Conservation (phyloP, 225 moss, liverwort and hornwort species). For the Marchantia paleacea region DNA sequence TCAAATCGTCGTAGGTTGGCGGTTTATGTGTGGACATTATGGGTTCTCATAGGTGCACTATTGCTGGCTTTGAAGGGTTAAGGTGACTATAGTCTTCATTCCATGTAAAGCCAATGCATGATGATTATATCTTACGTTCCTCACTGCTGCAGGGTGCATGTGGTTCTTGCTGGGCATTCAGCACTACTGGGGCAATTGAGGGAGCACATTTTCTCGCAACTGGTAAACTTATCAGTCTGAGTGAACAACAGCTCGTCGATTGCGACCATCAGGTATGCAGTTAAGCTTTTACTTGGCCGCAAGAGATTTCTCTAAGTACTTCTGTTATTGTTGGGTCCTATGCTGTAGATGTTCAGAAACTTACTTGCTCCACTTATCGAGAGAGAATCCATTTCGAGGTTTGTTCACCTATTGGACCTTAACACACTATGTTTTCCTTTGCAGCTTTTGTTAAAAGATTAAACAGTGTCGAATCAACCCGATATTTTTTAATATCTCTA, state of each 20-base stretch:
- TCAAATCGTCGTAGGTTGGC: no score
- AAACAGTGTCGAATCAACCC: neutral
- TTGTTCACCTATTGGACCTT: neutral
- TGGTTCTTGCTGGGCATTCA: conserved; percentile 99
- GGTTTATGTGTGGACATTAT: neutral
- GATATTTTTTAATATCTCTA: neutral
- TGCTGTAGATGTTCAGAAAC: neutral
- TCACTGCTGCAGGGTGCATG: conserved; percentile 60
- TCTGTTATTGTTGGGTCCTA: neutral
- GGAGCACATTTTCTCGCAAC: conserved; percentile 76
- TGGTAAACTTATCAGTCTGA: conserved; percentile 84
- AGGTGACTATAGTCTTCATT: no score
- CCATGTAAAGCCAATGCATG: no score
- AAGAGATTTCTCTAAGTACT: neutral
- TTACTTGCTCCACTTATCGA: neutral
- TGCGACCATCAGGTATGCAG: conserved; percentile 81
- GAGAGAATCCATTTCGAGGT: no score
- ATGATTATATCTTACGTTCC: neutral
- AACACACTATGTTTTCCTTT: conserved; percentile 1
- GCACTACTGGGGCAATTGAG: conserved; percentile 86
- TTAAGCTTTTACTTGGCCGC: neutral
- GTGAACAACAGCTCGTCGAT: conserved; percentile 95
- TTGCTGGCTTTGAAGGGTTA: no score
- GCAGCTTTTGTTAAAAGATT: neutral
- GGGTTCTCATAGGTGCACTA: neutral